Conservation (phyloP, 2,329 filamentous ascomycete genomes). For the Pseudocercospora pini-densiflorae region DNA sequence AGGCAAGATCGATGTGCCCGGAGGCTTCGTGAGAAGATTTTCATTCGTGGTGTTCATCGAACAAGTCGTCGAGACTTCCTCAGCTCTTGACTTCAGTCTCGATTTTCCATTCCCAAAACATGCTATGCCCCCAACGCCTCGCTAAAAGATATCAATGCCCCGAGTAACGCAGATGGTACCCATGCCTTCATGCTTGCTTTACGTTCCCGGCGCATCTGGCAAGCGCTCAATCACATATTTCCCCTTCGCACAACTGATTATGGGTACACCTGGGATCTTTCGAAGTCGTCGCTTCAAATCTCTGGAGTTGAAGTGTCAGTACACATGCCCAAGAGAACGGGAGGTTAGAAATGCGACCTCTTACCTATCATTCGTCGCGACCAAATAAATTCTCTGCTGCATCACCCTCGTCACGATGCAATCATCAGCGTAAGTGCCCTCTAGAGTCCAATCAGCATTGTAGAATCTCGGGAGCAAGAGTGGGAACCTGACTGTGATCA, state of each 20-base stretch:
- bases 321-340: too few species aligned
- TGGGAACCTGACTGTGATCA: slow-evolving; percentile 76
- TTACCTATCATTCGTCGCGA: slow-evolving; percentile 65
- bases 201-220: slow-evolving; percentile 77
- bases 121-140: slow-evolving; percentile 15
- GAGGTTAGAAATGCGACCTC: background rate
- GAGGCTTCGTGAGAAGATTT: background rate
- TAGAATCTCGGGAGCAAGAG: too few species aligned
- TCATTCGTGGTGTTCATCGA: background rate
- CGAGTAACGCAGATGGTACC: background rate
- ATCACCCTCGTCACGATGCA: slow-evolving; percentile 60
- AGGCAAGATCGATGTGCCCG: background rate
- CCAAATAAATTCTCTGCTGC: slow-evolving; percentile 53
- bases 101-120: background rate
- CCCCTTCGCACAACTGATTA: slow-evolving; percentile 80
- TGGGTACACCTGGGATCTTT: slow-evolving; percentile 78
- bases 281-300: slow-evolving; percentile 81
- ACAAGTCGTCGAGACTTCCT: background rate
- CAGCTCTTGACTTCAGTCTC: slow-evolving; percentile 1
- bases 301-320: background rate
- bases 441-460: slow-evolving; percentile 39
- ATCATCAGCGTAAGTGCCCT: slow-evolving; percentile 85
- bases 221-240: slow-evolving; percentile 95
- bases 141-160: slow-evolving; percentile 12
- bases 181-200: slow-evolving; percentile 8